These are phyloP conservation scores for Fusarium buxicola DNA, from an alignment of 2,329 filamentous ascomycete species.

Conservation along the genomic window DNA sequence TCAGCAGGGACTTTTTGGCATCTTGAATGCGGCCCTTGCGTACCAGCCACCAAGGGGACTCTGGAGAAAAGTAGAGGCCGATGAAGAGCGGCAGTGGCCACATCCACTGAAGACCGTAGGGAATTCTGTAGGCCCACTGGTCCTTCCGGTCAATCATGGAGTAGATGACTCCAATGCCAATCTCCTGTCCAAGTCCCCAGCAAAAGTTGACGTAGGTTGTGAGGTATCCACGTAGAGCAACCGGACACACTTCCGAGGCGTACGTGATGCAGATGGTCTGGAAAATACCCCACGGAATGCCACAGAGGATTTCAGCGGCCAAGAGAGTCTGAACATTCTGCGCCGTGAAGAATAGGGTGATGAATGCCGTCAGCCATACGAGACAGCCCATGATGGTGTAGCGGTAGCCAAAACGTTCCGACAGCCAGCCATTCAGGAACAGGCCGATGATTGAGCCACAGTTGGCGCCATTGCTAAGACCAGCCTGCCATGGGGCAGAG, in stretches of 20 bases:
- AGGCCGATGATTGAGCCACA: slow-evolving; percentile 40
- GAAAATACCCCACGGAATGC: slow-evolving; percentile 41
- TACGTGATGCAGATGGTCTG: slow-evolving; percentile 42
- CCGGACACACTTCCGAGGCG: slow-evolving; percentile 76
- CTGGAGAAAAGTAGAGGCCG: slow-evolving; percentile 75
- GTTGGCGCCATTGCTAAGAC: slow-evolving; percentile 37
- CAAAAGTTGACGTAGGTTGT: slow-evolving; percentile 83
- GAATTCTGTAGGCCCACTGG: slow-evolving; percentile 77
- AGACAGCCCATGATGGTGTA: slow-evolving; percentile 40
- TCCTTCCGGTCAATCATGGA: slow-evolving; percentile 73
- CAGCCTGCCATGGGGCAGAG: slow-evolving; percentile 39
- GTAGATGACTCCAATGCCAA: slow-evolving; percentile 79
- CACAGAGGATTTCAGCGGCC: slow-evolving; percentile 38
- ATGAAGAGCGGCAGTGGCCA: slow-evolving; percentile 76
- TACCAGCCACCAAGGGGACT: slow-evolving; percentile 82
- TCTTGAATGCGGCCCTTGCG: slow-evolving; percentile 72
- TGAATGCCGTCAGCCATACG: slow-evolving; percentile 32
- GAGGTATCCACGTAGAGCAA: slow-evolving; percentile 76
- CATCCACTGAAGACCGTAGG: slow-evolving; percentile 82
- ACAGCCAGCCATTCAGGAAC: slow-evolving; percentile 37
- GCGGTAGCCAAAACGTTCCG: slow-evolving; percentile 36
- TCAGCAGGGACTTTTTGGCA: slow-evolving; percentile 73
- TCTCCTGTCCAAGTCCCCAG: slow-evolving; percentile 81
- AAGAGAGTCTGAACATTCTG: slow-evolving; percentile 39
- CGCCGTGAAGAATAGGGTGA: slow-evolving; percentile 41